phyloP scores from a whole-genome alignment of 208 protist species.

The Acanthamoeba lenticulata region DNA sequence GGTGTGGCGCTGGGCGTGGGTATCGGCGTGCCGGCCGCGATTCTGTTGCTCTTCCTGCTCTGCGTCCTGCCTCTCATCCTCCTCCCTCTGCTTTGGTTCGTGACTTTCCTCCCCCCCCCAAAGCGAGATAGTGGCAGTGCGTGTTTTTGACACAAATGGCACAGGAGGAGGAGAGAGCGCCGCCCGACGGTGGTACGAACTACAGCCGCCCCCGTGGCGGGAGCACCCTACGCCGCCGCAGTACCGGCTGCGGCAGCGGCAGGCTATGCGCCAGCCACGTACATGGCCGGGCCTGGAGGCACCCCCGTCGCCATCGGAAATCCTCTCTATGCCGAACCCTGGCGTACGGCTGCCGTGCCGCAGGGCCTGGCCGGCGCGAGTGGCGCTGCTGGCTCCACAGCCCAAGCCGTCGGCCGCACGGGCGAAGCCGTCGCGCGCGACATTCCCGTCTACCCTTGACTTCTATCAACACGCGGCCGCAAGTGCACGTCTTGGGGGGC shows the following conservation, averaged over 20 bases:
- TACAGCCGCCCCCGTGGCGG: background rate
- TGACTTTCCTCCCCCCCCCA: background rate
- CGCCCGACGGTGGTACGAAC: background rate
- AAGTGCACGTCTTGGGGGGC: background rate
- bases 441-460: background rate
- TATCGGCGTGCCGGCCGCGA: background rate
- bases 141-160: background rate
- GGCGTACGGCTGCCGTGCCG: background rate
- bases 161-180: background rate
- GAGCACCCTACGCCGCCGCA: background rate
- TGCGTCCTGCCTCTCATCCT: background rate
- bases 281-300: background rate
- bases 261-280: background rate
- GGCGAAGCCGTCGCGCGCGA: background rate
- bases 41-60: background rate
- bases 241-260: background rate
- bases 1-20: background rate
- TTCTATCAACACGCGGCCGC: background rate
- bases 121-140: background rate
- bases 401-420: no score
- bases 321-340: background rate
- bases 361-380: background rate
- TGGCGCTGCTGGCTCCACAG: background rate
- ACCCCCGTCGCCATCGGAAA: background rate
- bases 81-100: background rate